Evolutionary conservation across 345 rosid genomes (phyloP).

Genomic region (Eucalyptus regnans): DNA sequence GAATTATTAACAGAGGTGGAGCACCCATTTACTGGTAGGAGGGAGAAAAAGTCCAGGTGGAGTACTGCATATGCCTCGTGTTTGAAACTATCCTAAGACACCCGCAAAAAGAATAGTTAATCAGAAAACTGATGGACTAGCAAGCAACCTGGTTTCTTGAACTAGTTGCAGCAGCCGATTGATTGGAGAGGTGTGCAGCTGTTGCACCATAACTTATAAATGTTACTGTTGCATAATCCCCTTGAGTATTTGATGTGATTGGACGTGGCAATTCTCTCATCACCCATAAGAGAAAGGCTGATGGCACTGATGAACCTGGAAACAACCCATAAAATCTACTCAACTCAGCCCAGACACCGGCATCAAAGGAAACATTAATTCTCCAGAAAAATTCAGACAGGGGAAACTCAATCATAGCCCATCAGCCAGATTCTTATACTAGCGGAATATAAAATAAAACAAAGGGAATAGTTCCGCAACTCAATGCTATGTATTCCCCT

Average conservation of each 20-base stretch:
- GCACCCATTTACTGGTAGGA: background rate
- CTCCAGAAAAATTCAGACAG: background rate
- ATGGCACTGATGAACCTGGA: conserved; percentile 13
- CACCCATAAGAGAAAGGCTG: conserved; percentile 13
- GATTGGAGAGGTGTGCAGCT: background rate
- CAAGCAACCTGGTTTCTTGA: conserved; percentile 8
- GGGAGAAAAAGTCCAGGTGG: background rate
- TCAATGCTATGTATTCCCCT: background rate
- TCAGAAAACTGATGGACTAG: background rate
- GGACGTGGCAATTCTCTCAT: conserved; percentile 20
- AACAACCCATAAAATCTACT: background rate
- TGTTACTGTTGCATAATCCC: background rate
- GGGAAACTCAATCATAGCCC: background rate
- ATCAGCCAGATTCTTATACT: background rate
- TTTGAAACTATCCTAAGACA: background rate
- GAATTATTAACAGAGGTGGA: background rate
- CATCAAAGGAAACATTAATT: background rate
- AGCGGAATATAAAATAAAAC: background rate
- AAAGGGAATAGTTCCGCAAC: background rate
- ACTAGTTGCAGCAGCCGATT: conserved; percentile 1
- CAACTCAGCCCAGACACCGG: background rate
- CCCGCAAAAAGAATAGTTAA: background rate
- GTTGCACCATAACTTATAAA: background rate
- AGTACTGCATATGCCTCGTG: background rate
- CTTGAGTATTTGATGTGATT: background rate